A percentile compares a stretch with the other conserved stretches of the same genome.
Evolutionary conservation across 441 rosid species (phyloP).

Genomic region (Populus hybrid): DNA sequence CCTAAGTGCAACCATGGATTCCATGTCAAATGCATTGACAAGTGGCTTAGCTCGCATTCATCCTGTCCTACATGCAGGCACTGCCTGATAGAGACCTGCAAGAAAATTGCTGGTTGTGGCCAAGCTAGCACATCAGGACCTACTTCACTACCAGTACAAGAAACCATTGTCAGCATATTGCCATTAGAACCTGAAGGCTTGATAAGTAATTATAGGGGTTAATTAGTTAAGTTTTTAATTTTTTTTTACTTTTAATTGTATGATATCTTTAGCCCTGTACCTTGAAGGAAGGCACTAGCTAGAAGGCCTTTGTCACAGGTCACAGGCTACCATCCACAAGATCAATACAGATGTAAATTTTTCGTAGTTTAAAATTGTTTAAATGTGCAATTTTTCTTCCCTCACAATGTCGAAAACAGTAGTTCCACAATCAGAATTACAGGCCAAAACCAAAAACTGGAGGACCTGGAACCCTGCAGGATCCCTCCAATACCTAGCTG

Average conservation of each 20-base stretch:
- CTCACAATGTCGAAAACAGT: not conserved
- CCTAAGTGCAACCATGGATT: slow-evolving; percentile 84
- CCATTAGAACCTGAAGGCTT: slow-evolving; percentile 63
- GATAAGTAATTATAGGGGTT: slow-evolving; percentile 42
- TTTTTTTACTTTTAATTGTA: slow-evolving; percentile 1
- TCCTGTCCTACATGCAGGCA: slow-evolving; percentile 84
- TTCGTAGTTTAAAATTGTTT: slow-evolving; percentile 24
- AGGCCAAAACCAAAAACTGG: not conserved
- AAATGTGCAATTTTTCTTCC: slow-evolving; percentile 13
- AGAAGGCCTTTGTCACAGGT: slow-evolving; percentile 8
- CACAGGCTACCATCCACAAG: slow-evolving; percentile 19
- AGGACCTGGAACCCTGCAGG: not conserved
- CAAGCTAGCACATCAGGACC: slow-evolving; percentile 42
- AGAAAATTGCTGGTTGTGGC: slow-evolving; percentile 56
- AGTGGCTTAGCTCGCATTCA: slow-evolving; percentile 77
- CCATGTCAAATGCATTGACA: slow-evolving; percentile 72
- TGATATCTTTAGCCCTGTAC: slow-evolving; percentile 9
- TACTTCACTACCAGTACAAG: slow-evolving; percentile 30
- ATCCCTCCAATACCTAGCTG: slow-evolving; percentile 11
- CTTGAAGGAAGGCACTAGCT: slow-evolving; percentile 12
- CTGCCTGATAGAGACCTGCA: slow-evolving; percentile 68
- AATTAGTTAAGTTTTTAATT: slow-evolving; percentile 17
- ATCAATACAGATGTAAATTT: slow-evolving; percentile 29
- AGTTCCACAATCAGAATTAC: not conserved
- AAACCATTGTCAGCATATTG: slow-evolving; percentile 36